Evolutionary conservation across 306 rosid genomes (phyloP).

Genomic region (Begonia loranthoides): DNA sequence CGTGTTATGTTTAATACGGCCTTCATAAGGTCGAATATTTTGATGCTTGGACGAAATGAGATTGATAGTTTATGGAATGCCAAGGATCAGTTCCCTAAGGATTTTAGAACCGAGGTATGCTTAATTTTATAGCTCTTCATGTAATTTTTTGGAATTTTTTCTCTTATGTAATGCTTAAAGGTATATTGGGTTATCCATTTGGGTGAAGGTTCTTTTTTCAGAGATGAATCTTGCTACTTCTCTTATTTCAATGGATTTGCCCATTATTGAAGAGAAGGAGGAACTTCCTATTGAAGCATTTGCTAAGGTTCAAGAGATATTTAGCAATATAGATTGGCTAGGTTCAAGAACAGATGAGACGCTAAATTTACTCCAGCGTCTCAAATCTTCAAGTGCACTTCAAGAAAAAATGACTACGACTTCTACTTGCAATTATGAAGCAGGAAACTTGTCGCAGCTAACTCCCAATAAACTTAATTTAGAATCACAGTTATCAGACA

Average conservation of each 20-base stretch:
- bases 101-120: slow-evolving; percentile 89
- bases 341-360: slow-evolving; percentile 58
- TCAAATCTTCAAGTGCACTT: slow-evolving; percentile 37
- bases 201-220: slow-evolving; percentile 79
- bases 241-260: slow-evolving; percentile 49
- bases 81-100: slow-evolving; percentile 69
- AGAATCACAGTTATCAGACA: slow-evolving; percentile 22
- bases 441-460: slow-evolving; percentile 23
- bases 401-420: slow-evolving; percentile 25
- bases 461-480: slow-evolving; percentile 20
- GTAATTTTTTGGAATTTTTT: slow-evolving; percentile 8
- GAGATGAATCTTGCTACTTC: slow-evolving; percentile 79
- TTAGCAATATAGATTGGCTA: slow-evolving; percentile 76
- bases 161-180: slow-evolving; percentile 9
- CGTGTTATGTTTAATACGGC: slow-evolving; percentile 96
- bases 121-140: neutral
- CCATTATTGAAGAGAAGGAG: slow-evolving; percentile 66
- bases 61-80: slow-evolving; percentile 71
- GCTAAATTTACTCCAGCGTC: slow-evolving; percentile 45
- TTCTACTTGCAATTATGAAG: slow-evolving; percentile 20
- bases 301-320: slow-evolving; percentile 82
- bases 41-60: slow-evolving; percentile 91
- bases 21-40: slow-evolving; percentile 89
- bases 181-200: slow-evolving; percentile 16
- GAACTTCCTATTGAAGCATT: slow-evolving; percentile 92